Evolutionary conservation across 2,329 filamentous ascomycete genomes (phyloP).

Genomic region (Ophiosphaerella narmari): DNA sequence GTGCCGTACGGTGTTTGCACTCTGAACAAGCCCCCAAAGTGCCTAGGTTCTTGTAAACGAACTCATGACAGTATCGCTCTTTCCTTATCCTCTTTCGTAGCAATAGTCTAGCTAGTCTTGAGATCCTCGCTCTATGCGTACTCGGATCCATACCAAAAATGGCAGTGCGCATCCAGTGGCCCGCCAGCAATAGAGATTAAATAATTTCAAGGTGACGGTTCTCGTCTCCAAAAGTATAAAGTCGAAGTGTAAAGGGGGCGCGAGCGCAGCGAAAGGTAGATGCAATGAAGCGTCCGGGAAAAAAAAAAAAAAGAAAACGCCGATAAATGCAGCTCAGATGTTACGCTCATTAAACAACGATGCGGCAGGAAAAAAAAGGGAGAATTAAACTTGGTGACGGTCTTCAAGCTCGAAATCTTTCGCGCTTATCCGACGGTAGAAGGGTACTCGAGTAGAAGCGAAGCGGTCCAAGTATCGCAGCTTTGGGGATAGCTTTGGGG

Average conservation of each 20-base stretch:
- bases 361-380: conserved; percentile 2
- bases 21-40: too few species aligned
- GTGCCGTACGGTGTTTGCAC: too few species aligned
- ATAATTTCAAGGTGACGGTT: too few species aligned
- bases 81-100: too few species aligned
- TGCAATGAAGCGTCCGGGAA: conserved; percentile 14
- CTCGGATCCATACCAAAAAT: too few species aligned
- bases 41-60: too few species aligned
- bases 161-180: too few species aligned
- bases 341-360: conserved; percentile 27
- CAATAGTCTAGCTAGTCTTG: too few species aligned
- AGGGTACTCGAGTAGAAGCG: conserved; percentile 35
- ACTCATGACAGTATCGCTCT: too few species aligned
- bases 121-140: too few species aligned
- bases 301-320: conserved; percentile 16
- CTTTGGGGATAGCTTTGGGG: conserved; percentile 21
- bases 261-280: background rate
- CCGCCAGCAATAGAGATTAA: too few species aligned
- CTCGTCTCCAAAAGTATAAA: too few species aligned
- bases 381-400: conserved; percentile 39
- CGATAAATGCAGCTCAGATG: conserved; percentile 29
- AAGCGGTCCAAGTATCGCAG: conserved; percentile 18
- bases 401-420: conserved; percentile 44
- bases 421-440: conserved; percentile 44
- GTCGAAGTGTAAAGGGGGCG: conserved; percentile 7